Evolutionary conservation across 139 green algal species (phyloP).

Genomic region (Pseudopediastrum boryanum): DNA sequence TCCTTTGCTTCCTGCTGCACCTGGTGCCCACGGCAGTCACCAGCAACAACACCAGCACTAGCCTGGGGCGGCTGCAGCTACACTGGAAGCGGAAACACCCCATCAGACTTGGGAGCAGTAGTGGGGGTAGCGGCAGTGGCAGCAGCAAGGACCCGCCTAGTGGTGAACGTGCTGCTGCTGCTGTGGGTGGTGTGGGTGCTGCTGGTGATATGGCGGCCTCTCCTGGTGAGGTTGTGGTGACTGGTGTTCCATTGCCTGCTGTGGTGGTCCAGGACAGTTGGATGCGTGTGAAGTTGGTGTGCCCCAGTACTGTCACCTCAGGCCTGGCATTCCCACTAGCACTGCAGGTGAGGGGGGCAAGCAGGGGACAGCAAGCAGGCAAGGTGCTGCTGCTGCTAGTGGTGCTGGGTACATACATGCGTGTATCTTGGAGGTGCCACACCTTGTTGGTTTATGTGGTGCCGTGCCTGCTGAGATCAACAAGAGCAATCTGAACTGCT

Average conservation of each 20-base stretch:
- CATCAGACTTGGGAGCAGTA: background rate
- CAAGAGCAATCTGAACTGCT: background rate
- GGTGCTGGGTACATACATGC: background rate
- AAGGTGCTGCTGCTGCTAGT: background rate
- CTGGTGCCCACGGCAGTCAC: constrained; percentile 38
- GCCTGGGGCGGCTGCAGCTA: constrained; percentile 46
- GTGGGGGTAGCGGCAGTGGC: background rate
- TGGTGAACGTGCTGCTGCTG: background rate
- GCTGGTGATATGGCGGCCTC: background rate
- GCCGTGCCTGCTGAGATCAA: too few species aligned
- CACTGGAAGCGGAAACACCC: constrained; percentile 41
- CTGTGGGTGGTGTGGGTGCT: background rate
- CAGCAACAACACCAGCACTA: background rate
- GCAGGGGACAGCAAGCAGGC: background rate
- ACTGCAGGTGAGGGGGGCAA: constrained; percentile 43
- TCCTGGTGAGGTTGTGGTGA: constrained; percentile 32
- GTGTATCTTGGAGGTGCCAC: background rate
- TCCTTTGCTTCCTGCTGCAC: constrained; percentile 47
- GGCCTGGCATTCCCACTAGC: constrained; percentile 57
- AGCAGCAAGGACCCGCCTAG: background rate
- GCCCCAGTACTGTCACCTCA: constrained; percentile 39
- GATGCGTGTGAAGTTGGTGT: constrained; percentile 42
- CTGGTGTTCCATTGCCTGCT: constrained; percentile 42
- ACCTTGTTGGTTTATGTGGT: background rate
- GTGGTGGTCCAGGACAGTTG: constrained; percentile 52